Percentiles rank a stretch among this genome's conserved stretches.
Evolutionary conservation across 2,329 filamentous ascomycete genomes (phyloP).

Genomic region (Curvularia eragrostidis): DNA sequence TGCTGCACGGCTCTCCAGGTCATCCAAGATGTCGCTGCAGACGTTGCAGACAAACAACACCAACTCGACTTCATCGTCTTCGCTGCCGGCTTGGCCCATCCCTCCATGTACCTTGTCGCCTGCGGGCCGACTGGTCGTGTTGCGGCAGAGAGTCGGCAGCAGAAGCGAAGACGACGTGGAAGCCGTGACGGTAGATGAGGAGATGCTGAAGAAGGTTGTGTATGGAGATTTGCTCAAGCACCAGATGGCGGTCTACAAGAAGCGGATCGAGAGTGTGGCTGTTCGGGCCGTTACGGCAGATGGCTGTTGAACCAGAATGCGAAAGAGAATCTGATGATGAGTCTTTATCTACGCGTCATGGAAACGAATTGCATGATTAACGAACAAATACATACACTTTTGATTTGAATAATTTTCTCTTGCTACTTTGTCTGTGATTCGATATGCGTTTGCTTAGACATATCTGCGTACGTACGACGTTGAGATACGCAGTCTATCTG

Average conservation of each 20-base stretch:
- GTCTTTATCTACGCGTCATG: neutral
- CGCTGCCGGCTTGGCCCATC: constrained; percentile 65
- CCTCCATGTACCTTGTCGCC: constrained; percentile 72
- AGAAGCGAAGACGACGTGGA: constrained; percentile 61
- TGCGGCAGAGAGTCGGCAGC: constrained; percentile 56
- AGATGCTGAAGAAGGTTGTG: constrained; percentile 71
- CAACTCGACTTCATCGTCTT: constrained; percentile 48
- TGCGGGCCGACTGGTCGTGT: constrained; percentile 71
- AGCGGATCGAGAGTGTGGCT: constrained; percentile 73
- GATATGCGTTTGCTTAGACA: neutral
- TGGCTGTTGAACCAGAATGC: constrained; percentile 13
- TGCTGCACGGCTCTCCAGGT: constrained; percentile 19
- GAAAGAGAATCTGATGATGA: neutral
- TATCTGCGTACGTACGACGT: neutral
- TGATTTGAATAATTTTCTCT: neutral
- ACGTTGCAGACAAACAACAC: constrained; percentile 34
- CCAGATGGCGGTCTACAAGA: constrained; percentile 78
- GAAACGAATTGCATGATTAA: neutral
- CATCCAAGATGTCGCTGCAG: constrained; percentile 34
- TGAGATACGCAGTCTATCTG: neutral
- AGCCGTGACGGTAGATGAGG: constrained; percentile 72
- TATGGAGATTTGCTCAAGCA: constrained; percentile 86
- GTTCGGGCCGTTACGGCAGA: constrained; percentile 68
- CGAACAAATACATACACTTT: neutral
- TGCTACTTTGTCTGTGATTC: neutral